Evolutionary conservation across 768 basidiomycete genomes (phyloP), one percentile per base, ranked within the genome.

Genomic region (Leccinum aurantiacum): DNA sequence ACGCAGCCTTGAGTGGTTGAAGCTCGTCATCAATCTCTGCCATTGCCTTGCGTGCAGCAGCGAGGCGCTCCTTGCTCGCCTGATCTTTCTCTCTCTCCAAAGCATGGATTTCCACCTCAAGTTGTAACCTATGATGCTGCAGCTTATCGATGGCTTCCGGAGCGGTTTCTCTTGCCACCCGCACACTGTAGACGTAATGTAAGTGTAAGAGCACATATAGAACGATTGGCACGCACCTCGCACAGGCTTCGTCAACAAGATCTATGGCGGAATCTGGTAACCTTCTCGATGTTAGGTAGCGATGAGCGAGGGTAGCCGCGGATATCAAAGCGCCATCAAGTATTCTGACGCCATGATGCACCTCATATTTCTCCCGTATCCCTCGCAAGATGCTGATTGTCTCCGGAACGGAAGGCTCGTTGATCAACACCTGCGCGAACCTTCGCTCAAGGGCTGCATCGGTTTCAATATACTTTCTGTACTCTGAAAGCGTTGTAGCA

Each of bases 41-140:
- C 61, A 93, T 87, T 4, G 84, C 82, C 74, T 91, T 95, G 63
- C 82, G 84, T 8, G 93, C 93, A 17, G 77, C 63, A 38, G 80
- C 80, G 11, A 96, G 80, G 13, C 93, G 84, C 59, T 95, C 93
- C 74, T 91, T 91, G 67, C 91, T 94, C 5, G 91, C 90, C 5
- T 84, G 71, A 60, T 97, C 95, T 73, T 93, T 95, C 73, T 97
- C 95, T 51, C 94, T 85, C 71, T 95, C 91, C 54, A 98, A 78
- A 10, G 96, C 96, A 71, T 97, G 95, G 22, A 97, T 90, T 71
- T 97, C 96, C 19, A 98, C 88, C 69, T 98, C 91, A 29, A 98
- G 82, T 69, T 96, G 92, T 33, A 98, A 83, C 73, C 91, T 94
- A 54, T 82, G 82, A 19, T 95, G 87, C 69, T 96, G 92, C 17